Evolutionary conservation across 345 rosid species (phyloP).

Genomic region (Durio zibethinus): DNA sequence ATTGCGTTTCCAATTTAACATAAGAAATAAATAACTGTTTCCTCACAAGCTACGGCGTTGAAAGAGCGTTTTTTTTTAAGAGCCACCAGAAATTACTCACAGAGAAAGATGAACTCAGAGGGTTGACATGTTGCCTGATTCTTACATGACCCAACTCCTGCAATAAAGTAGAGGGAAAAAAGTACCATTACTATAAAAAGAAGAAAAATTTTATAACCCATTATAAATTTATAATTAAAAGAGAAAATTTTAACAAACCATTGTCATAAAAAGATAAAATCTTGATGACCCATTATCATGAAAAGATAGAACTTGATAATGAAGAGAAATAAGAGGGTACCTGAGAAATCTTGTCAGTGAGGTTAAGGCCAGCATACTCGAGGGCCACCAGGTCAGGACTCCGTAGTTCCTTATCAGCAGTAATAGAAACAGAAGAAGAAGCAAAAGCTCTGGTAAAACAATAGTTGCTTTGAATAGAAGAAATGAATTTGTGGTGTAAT

Average conservation of each 20-base stretch:
- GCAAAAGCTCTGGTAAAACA: conserved; percentile 6
- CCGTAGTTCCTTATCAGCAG: conserved; percentile 29
- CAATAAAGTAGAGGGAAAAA: neutral
- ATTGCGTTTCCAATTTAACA: neutral
- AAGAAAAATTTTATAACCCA: neutral
- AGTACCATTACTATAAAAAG: neutral
- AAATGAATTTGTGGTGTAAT: conserved; percentile 13
- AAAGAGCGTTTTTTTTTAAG: neutral
- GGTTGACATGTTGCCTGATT: conserved; percentile 94
- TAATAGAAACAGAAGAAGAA: conserved; percentile 17
- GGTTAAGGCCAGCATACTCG: conserved; percentile 75
- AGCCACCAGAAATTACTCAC: conserved; percentile 35
- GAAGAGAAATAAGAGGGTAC: conserved; percentile 26
- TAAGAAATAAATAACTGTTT: neutral
- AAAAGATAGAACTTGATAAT: neutral
- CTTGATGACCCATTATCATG: neutral
- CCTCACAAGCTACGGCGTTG: neutral
- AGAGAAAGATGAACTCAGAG: conserved; percentile 73
- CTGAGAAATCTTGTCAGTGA: conserved; percentile 40
- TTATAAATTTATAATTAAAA: neutral
- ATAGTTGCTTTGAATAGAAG: conserved; percentile 18
- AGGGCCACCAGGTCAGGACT: conserved; percentile 67
- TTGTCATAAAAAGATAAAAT: neutral
- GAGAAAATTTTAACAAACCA: neutral
- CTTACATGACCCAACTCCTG: conserved; percentile 80